These are phyloP conservation scores for Pseudogymnoascus sp. DNA, from an alignment of 2,329 filamentous ascomycete species.

Conservation along the genomic window DNA sequence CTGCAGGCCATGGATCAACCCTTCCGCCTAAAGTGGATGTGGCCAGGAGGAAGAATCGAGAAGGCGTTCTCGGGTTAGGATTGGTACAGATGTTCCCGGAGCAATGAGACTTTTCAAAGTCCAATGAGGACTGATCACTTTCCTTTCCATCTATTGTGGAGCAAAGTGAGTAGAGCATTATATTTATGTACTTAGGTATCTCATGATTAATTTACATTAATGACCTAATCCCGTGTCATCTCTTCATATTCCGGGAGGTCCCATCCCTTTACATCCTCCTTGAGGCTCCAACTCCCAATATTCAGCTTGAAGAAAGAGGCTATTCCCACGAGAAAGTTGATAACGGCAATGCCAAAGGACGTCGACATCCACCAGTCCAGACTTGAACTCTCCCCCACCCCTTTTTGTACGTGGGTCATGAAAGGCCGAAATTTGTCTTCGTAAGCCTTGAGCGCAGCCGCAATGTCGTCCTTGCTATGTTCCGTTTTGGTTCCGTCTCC, in stretches of 20 bases:
- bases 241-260: slow-evolving; percentile 27
- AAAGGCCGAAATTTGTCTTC: slow-evolving; percentile 39
- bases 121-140: background rate
- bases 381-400: background rate
- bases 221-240: slow-evolving; percentile 26
- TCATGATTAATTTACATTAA: background rate
- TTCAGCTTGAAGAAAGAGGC: slow-evolving; percentile 31
- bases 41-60: background rate
- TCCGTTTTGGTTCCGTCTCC: slow-evolving; percentile 14
- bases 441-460: slow-evolving; percentile 37
- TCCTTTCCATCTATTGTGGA: background rate
- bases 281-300: slow-evolving; percentile 26
- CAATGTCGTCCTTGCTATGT: slow-evolving; percentile 41
- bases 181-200: background rate
- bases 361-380: slow-evolving; percentile 25
- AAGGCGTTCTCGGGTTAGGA: background rate
- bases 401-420: slow-evolving; percentile 35
- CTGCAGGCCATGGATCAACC: slow-evolving; percentile 2
- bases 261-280: slow-evolving; percentile 31
- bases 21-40: background rate
- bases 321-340: slow-evolving; percentile 28
- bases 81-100: background rate
- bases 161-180: background rate
- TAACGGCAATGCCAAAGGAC: slow-evolving; percentile 27
- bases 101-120: background rate